A percentile compares a stretch with the other conserved stretches of the same genome.
Conservation (phyloP, 208 protist species). For the Leishmania braziliensis region DNA sequence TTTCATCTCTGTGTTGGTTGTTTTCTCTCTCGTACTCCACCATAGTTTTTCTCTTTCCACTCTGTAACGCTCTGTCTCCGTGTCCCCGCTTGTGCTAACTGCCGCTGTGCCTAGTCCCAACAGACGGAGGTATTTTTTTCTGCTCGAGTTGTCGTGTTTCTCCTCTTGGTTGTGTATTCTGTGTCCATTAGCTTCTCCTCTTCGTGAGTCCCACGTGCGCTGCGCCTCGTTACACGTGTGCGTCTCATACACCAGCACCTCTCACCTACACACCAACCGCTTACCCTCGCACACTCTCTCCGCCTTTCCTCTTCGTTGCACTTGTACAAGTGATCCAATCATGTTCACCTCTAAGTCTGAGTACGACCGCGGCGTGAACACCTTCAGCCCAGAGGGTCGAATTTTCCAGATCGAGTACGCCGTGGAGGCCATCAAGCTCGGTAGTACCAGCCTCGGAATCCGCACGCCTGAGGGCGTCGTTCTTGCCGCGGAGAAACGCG, state of each 20-base stretch:
- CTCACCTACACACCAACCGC: neutral
- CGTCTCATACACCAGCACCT: neutral
- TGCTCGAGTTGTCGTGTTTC: neutral
- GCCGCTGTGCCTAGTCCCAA: neutral
- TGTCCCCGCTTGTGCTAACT: neutral
- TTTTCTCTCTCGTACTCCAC: neutral
- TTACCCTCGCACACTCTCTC: neutral
- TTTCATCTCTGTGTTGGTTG: neutral
- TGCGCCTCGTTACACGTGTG: neutral
- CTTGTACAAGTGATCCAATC: slow-evolving; percentile 2
- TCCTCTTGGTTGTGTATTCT: neutral
- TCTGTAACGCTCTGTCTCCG: neutral
- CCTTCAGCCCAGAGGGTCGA: slow-evolving; percentile 99
- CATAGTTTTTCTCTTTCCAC: neutral
- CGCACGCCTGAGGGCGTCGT: slow-evolving; percentile 98
- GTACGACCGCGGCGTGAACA: slow-evolving; percentile 99
- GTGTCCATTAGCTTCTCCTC: neutral
- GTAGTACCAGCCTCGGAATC: slow-evolving; percentile 98
- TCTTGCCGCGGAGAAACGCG: slow-evolving; percentile 99
- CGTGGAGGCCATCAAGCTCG: slow-evolving; percentile 94
- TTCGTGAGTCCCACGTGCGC: neutral
- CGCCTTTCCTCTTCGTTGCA: neutral
- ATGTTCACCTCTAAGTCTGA: slow-evolving; percentile 96
- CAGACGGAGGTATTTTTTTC: neutral
- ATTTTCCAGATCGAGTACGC: slow-evolving; percentile 98